Conservation (phyloP, 2,329 filamentous ascomycete genomes). For the Botrytis fragariae region DNA sequence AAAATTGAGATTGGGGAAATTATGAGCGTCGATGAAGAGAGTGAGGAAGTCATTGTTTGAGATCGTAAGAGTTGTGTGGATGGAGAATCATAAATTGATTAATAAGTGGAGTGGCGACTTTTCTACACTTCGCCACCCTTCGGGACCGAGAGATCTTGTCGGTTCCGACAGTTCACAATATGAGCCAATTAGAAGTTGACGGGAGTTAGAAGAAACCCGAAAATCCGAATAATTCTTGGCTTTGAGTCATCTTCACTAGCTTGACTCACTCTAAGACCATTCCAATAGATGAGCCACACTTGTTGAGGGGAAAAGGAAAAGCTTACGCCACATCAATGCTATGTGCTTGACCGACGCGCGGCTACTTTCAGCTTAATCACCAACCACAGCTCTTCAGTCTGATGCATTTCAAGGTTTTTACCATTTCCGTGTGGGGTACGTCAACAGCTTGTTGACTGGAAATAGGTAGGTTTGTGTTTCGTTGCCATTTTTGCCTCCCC, state of each 20-base stretch:
- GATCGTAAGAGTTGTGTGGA: background rate
- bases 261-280: background rate
- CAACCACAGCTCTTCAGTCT: slow-evolving; percentile 16
- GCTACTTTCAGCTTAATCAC: slow-evolving; percentile 5
- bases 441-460: slow-evolving; percentile 5
- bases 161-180: background rate
- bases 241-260: slow-evolving; percentile 3
- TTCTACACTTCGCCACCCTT: background rate
- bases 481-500: slow-evolving; percentile 8
- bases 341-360: slow-evolving; percentile 5
- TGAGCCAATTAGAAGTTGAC: background rate
- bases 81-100: background rate
- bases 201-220: background rate
- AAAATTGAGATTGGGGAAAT: background rate
- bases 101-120: background rate
- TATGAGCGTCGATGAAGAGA: slow-evolving; percentile 5
- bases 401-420: background rate
- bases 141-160: background rate
- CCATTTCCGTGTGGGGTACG: background rate
- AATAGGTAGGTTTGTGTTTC: slow-evolving; percentile 5
- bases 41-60: background rate
- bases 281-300: background rate
- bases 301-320: background rate
- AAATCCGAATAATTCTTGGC: background rate
- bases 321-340: slow-evolving; percentile 10